These are phyloP conservation scores for Aschersonia sp. DNA, from an alignment of 2,329 filamentous ascomycete genomes.

Conservation along the genomic window DNA sequence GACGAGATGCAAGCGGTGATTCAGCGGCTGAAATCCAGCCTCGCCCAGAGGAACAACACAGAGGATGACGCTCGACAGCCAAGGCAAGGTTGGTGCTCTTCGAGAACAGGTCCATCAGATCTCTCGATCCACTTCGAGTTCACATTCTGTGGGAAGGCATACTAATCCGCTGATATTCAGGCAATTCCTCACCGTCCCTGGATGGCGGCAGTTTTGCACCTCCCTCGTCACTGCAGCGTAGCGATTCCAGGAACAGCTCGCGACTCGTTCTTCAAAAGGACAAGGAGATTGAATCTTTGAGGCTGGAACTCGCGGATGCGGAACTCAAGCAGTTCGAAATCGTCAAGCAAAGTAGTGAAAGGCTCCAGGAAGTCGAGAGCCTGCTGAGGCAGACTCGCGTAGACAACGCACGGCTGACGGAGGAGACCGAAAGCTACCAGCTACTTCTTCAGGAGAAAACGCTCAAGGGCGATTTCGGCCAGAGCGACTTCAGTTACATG, in stretches of 20 bases:
- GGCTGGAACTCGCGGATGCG: constrained; percentile 83
- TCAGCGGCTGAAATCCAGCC: constrained; percentile 77
- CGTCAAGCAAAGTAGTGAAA: constrained; percentile 81
- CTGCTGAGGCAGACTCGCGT: constrained; percentile 83
- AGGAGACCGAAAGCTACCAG: constrained; percentile 98
- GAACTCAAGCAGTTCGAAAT: constrained; percentile 93
- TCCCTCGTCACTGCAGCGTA: constrained; percentile 68
- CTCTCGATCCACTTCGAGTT: no score
- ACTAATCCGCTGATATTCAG: constrained; percentile 9
- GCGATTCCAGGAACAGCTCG: constrained; percentile 78
- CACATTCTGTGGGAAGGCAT: no score
- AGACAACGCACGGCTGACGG: constrained; percentile 90
- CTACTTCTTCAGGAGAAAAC: constrained; percentile 89
- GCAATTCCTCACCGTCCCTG: constrained; percentile 50
- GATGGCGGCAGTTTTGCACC: constrained; percentile 75
- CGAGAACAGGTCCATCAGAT: background rate
- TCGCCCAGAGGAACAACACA: constrained; percentile 56
- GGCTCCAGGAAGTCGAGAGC: constrained; percentile 79
- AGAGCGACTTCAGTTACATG: constrained; percentile 65
- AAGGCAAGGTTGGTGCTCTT: constrained; percentile 35
- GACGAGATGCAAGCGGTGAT: constrained; percentile 86
- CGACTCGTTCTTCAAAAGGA: constrained; percentile 90
- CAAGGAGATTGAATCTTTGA: constrained; percentile 82
- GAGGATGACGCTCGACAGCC: constrained; percentile 43
- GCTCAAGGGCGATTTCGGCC: constrained; percentile 81